Conservation (phyloP, 2,329 filamentous ascomycete genomes). For the Nemania sp. region DNA sequence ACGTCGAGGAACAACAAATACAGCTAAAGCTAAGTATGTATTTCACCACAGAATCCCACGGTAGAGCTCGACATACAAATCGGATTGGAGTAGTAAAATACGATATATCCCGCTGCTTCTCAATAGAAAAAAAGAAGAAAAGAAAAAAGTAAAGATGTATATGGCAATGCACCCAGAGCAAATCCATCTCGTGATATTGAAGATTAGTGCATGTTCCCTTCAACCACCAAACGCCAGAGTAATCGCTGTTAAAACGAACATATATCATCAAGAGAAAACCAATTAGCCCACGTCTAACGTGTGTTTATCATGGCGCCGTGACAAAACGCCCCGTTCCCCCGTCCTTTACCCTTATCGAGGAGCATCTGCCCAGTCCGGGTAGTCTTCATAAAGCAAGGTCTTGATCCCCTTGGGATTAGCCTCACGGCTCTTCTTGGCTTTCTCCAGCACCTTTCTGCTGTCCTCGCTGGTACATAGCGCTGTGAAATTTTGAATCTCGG, state of each 20-base stretch:
- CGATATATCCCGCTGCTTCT: too few relatives aligned
- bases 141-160: too few relatives aligned
- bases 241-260: not conserved
- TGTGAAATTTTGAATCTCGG: conserved; percentile 65
- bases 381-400: conserved; percentile 68
- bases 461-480: conserved; percentile 61
- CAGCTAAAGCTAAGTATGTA: too few relatives aligned
- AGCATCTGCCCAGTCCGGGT: conserved; percentile 67
- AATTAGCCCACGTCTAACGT: not conserved
- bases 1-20: too few relatives aligned
- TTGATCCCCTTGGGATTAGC: conserved; percentile 68
- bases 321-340: not conserved
- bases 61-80: too few relatives aligned
- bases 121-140: too few relatives aligned
- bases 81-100: too few relatives aligned
- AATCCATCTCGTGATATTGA: not conserved
- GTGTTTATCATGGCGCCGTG: not conserved
- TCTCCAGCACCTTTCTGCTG: conserved; percentile 63
- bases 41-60: too few relatives aligned
- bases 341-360: conserved; percentile 23
- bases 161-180: not conserved
- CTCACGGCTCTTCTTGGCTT: conserved; percentile 64
- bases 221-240: not conserved
- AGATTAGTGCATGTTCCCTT: not conserved
- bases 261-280: conserved; percentile 3